Evolutionary conservation across 257 asterid species (phyloP), one percentile per base, ranked within the genome.

Genomic region (Scutellaria barbata): DNA sequence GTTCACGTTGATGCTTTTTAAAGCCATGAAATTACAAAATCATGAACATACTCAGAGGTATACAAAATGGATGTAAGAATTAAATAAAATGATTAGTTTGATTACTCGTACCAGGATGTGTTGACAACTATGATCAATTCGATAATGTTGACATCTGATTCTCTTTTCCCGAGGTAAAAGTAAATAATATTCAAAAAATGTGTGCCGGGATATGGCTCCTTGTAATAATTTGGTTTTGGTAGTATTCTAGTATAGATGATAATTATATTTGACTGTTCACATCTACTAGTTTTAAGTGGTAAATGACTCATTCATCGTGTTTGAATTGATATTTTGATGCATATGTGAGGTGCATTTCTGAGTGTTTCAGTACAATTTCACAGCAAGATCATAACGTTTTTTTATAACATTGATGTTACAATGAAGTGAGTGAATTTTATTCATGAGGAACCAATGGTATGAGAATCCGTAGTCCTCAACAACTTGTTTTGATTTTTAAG

Each of bases 261-360:
- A 16, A 12, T 41, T n/a, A 12, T 42, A 2, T 17, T 63, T 64
- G 53, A 18, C 42, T 47, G 6, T 10, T 43, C 33, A n/a, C 14
- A 3, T 18, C 7, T 50, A 17, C 39, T 14, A 46, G 33, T 53
- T 40, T 22, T 33, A 10, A 10, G 63, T 57, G 56, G 17, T 33
- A 58, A 63, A 45, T 67, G 11, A 40, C 50, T n/a, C 69, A 10
- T 20, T 39, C 10, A 2, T 22, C 2, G 25, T 5, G 46, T 39
- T 57, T 72, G 51, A 30, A 22, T 33, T 7, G 48, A 41, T 52
- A 67, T 59, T 14, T 66, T 17, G 66, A 58, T 72, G 71, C 68
- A 63, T 53, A 55, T 53, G 48, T 12, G 55, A 30, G 17, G 35
- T 41, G 20, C 47, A 33, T 48, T 39, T 20, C 59, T 20, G 16